phyloP scores from a whole-genome alignment of 176 grass and related monocot genomes.

The Oropetium thomaeum region DNA sequence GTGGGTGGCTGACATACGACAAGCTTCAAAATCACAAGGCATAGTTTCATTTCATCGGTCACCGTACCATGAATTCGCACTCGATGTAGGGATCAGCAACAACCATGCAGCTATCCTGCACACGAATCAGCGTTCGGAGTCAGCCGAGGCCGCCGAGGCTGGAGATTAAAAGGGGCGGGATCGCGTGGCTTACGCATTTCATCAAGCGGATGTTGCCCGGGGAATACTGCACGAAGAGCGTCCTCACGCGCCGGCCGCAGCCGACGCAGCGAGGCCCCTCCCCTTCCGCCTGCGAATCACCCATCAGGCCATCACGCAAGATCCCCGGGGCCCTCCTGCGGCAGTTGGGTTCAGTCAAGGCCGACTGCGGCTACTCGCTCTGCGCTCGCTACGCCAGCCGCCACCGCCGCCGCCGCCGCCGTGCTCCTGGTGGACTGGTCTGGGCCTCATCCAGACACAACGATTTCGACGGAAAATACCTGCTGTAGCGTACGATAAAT shows the following conservation, averaged over 20 bases:
- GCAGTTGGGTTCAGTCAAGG: not conserved
- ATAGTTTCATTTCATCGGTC: not conserved
- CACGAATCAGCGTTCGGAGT: not conserved
- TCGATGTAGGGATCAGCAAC: slow-evolving; percentile 95
- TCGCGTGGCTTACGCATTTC: slow-evolving; percentile 73
- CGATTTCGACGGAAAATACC: no score
- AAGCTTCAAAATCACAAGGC: not conserved
- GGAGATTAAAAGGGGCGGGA: not conserved
- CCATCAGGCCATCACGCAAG: no score
- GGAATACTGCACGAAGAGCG: slow-evolving; percentile 87
- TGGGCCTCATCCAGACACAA: not conserved
- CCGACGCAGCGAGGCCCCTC: slow-evolving; percentile 64
- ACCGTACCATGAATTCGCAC: slow-evolving; percentile 88
- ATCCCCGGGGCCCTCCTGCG: not conserved
- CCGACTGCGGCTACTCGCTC: not conserved
- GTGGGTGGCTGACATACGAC: not conserved
- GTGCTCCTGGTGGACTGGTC: not conserved
- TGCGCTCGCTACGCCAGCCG: not conserved
- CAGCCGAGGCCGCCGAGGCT: not conserved
- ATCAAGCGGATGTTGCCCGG: slow-evolving; percentile 95
- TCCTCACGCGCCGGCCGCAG: slow-evolving; percentile 52
- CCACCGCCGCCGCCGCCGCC: not conserved
- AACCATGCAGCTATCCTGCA: slow-evolving; percentile 74
- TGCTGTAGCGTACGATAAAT: not conserved
- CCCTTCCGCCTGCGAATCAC: slow-evolving; percentile 11